Base-by-base conservation (phyloP, 2,329 filamentous ascomycete species). In the Fonsecaea pugnacius region DNA sequence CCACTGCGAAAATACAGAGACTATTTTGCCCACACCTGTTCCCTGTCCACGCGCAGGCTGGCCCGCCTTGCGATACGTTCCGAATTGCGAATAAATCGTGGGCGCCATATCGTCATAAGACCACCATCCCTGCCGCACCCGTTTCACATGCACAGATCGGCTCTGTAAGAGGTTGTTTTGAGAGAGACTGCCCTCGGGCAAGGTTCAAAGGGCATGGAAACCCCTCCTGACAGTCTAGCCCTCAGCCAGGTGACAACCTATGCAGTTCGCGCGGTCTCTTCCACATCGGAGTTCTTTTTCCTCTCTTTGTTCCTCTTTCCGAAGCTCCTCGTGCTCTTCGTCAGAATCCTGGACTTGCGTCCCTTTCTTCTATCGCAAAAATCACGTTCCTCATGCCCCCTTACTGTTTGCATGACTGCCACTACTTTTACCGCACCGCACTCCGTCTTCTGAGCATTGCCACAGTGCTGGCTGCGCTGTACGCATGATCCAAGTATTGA, bases 391-490 rank as follows among this genome's bases (percentile, higher is more conserved):
- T 56, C 56, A 96, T 96, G 91, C 90, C 90, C 82, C 78, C 84
- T 73, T 94, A 91, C 78, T 96, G 83, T 78, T 82, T 91, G 63
- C 89, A 95, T 83, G 90, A 96, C 78, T 96, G 91, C 74, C 91
- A 96, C 77, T 96, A 96, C 80, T 96, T 96, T 80, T 95, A 91
- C 82, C 91, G 91, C 83, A 96, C 89, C 78, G 90, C 91, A 75
- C 82, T 96, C 80, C 91, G 91, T 83, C 89, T 92, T 75, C 82
- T 96, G 72, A 94, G 90, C 75, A 88, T 96, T 72, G 85, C 87
- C 79, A 96, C 91, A 72, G 85, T 82, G 73, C 86, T 96, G 77
- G 91, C 89, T 70, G 88, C 90, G 71, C 82, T 91, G 60, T 92
- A 91, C 82, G 85, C 84, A 78, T 91, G 82, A 84, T 71, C 61